Conservation (phyloP, 1,284 basidiomycete genomes). For the Chondrostereum purpureum region DNA sequence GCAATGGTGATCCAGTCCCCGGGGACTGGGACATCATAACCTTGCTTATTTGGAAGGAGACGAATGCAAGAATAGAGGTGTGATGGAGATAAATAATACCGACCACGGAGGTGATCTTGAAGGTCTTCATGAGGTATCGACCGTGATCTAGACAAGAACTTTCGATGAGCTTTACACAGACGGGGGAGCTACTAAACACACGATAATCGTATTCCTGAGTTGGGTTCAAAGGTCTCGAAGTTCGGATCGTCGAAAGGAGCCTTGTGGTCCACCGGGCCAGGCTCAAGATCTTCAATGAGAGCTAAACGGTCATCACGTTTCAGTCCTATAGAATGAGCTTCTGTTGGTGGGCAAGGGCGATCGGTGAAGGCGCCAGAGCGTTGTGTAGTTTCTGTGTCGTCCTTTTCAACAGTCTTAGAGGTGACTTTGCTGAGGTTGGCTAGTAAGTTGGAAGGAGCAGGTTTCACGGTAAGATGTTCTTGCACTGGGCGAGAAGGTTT, state of each 20-base stretch:
- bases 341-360: slow-evolving; percentile 18
- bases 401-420: slow-evolving; percentile 16
- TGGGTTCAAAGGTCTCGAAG: slow-evolving; percentile 78
- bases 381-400: slow-evolving; percentile 15
- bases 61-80: slow-evolving; percentile 82
- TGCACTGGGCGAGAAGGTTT: slow-evolving; percentile 6
- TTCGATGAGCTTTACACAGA: slow-evolving; percentile 6
- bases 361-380: slow-evolving; percentile 42
- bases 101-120: slow-evolving; percentile 76
- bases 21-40: slow-evolving; percentile 85
- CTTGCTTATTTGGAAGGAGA: slow-evolving; percentile 69
- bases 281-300: slow-evolving; percentile 66
- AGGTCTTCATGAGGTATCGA: slow-evolving; percentile 69
- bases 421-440: slow-evolving; percentile 37
- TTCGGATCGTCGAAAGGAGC: slow-evolving; percentile 61
- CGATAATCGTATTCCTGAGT: slow-evolving; percentile 82
- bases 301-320: slow-evolving; percentile 63
- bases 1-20: slow-evolving; percentile 92
- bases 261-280: slow-evolving; percentile 70
- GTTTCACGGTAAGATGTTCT: slow-evolving; percentile 18
- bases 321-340: slow-evolving; percentile 14
- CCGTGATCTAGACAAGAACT: slow-evolving; percentile 61
- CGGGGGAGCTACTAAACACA: slow-evolving; percentile 38
- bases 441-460: slow-evolving; percentile 41
- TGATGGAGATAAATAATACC: slow-evolving; percentile 85